Conservation (phyloP, 805 yeast genomes). For the Saitoella complicata region DNA sequence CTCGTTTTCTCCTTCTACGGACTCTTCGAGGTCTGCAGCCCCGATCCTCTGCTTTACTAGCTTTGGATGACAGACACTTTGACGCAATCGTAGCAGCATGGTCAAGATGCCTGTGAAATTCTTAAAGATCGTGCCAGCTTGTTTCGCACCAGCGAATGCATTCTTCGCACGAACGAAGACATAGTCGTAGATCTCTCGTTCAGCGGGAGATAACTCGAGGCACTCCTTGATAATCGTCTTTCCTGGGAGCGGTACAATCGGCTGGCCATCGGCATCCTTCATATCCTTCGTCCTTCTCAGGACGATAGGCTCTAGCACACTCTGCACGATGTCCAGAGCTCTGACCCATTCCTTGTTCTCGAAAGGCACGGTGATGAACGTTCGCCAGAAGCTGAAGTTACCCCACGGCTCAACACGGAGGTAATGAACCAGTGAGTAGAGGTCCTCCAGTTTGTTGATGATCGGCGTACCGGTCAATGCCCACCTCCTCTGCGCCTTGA, state of each 20-base stretch:
- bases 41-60: constrained; percentile 18
- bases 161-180: constrained; percentile 50
- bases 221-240: constrained; percentile 58
- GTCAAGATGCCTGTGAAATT: constrained; percentile 67
- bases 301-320: constrained; percentile 68
- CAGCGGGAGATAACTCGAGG: constrained; percentile 49
- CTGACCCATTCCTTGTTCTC: constrained; percentile 52
- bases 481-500: constrained; percentile 62
- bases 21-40: constrained; percentile 8
- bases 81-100: constrained; percentile 69
- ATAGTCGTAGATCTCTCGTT: constrained; percentile 49
- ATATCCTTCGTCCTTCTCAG: constrained; percentile 75
- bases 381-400: constrained; percentile 70
- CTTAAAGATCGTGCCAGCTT: constrained; percentile 46
- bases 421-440: constrained; percentile 61
- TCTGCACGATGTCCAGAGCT: constrained; percentile 71
- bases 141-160: constrained; percentile 17
- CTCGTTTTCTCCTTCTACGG: constrained; percentile 9
- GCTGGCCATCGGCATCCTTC: constrained; percentile 56
- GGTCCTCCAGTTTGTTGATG: constrained; percentile 72
- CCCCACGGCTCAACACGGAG: constrained; percentile 81
- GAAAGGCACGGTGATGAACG: constrained; percentile 70
- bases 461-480: constrained; percentile 86
- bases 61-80: constrained; percentile 71
- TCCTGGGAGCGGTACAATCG: constrained; percentile 59